These are phyloP conservation scores for Purpureocillium takamizusanense DNA, from an alignment of 2,329 filamentous ascomycete species.

Conservation along the genomic window DNA sequence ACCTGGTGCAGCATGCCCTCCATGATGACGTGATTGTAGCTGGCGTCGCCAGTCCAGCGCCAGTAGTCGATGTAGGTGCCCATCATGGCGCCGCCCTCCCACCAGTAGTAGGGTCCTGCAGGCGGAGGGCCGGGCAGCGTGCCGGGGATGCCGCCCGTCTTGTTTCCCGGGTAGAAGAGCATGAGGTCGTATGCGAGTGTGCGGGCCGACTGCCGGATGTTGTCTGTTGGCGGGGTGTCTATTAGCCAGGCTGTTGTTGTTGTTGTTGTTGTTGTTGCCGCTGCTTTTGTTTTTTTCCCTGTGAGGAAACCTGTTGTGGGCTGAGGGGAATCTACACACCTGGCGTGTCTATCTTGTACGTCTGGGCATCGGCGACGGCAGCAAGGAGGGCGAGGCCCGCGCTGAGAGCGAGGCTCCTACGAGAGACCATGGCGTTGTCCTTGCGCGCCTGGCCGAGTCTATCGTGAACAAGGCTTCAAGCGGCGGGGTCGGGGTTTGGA, in stretches of 20 bases:
- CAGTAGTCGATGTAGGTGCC: slow-evolving; percentile 62
- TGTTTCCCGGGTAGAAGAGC: slow-evolving; percentile 40
- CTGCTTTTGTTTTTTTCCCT: too few relatives aligned
- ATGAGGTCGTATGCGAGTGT: slow-evolving; percentile 42
- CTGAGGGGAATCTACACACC: slow-evolving; percentile 12
- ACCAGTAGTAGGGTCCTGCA: slow-evolving; percentile 57
- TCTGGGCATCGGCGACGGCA: slow-evolving; percentile 11
- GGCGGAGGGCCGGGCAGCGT: slow-evolving; percentile 47
- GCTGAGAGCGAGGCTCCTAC: slow-evolving; percentile 3
- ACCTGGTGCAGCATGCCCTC: slow-evolving; percentile 49
- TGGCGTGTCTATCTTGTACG: slow-evolving; percentile 20
- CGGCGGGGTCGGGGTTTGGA: too few relatives aligned
- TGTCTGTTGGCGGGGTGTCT: too few relatives aligned
- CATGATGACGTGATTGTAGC: slow-evolving; percentile 51
- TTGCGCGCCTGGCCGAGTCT: too few relatives aligned
- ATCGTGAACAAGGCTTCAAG: too few relatives aligned
- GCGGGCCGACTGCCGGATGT: slow-evolving; percentile 36
- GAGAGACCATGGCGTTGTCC: slow-evolving; percentile 2
- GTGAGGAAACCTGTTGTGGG: too few relatives aligned
- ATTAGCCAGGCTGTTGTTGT: too few relatives aligned
- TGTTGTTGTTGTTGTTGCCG: too few relatives aligned
- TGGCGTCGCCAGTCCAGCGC: slow-evolving; percentile 55
- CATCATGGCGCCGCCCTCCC: slow-evolving; percentile 63
- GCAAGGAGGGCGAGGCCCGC: slow-evolving; percentile 2
- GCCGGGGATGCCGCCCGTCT: slow-evolving; percentile 42